These are phyloP conservation scores for Fagus sylvatica DNA, from an alignment of 306 rosid species.

Conservation along the genomic window DNA sequence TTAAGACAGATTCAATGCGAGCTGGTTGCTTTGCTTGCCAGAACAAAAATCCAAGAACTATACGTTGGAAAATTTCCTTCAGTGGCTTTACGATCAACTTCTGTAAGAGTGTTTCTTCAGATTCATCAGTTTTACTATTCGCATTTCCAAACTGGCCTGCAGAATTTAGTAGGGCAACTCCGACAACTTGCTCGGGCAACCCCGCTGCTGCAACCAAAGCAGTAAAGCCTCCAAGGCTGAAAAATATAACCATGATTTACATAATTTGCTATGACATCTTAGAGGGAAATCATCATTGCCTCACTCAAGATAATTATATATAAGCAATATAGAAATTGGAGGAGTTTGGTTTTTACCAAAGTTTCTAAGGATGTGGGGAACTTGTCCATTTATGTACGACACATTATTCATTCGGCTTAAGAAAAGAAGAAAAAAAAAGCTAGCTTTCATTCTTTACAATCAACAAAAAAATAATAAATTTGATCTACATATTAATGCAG, in stretches of 20 bases:
- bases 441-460: too few species aligned
- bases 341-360: not conserved
- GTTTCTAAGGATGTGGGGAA: not conserved
- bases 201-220: constrained; percentile 83
- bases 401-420: not conserved
- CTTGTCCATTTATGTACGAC: not conserved
- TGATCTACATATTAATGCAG: too few species aligned
- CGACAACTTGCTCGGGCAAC: constrained; percentile 65
- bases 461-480: too few species aligned
- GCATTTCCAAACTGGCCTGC: constrained; percentile 87
- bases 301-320: not conserved
- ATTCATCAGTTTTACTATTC: constrained; percentile 36
- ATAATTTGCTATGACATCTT: not conserved
- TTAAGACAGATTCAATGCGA: constrained; percentile 69
- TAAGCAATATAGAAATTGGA: not conserved
- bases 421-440: not conserved
- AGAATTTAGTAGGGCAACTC: constrained; percentile 80
- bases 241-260: constrained; percentile 30
- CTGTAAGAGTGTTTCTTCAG: constrained; percentile 65
- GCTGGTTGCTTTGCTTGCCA: constrained; percentile 97
- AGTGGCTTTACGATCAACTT: constrained; percentile 68
- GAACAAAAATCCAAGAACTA: constrained; percentile 81
- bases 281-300: not conserved
- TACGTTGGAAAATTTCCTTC: constrained; percentile 79
- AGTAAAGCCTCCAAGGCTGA: constrained; percentile 96